These are phyloP conservation scores for Paulownia fortunei DNA, from an alignment of 257 asterid species.

Conservation along the genomic window DNA sequence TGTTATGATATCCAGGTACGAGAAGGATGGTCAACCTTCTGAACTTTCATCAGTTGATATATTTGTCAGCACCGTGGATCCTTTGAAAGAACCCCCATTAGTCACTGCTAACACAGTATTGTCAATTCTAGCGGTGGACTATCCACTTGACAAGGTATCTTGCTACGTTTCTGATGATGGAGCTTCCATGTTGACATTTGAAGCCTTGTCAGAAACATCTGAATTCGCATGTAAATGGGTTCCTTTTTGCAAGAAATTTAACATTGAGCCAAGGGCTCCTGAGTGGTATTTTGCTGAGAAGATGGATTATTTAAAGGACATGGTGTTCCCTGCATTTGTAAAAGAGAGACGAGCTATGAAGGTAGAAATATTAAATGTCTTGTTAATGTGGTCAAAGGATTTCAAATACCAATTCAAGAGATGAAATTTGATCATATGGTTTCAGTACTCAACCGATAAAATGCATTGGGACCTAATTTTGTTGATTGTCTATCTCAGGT, in stretches of 20 bases:
- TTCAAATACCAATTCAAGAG: too few species aligned
- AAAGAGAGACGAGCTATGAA: slow-evolving; percentile 23
- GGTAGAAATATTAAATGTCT: background rate
- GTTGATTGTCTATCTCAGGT: background rate
- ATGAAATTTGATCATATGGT: background rate
- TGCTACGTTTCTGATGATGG: slow-evolving; percentile 26
- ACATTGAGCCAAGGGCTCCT: slow-evolving; percentile 28
- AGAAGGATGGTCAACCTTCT: slow-evolving; percentile 16
- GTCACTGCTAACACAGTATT: slow-evolving; percentile 23
- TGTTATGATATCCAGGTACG: slow-evolving; percentile 17
- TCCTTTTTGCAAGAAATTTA: slow-evolving; percentile 20
- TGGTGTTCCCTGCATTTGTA: slow-evolving; percentile 1
- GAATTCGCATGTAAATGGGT: slow-evolving; percentile 22
- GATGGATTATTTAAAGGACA: slow-evolving; percentile 19
- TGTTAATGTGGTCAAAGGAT: background rate
- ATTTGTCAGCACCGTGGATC: slow-evolving; percentile 24
- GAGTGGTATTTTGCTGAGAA: slow-evolving; percentile 23
- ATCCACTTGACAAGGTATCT: slow-evolving; percentile 16
- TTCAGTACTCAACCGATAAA: background rate
- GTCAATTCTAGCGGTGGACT: slow-evolving; percentile 21
- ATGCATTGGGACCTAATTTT: background rate
- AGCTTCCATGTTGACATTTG: slow-evolving; percentile 21
- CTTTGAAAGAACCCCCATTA: slow-evolving; percentile 15
- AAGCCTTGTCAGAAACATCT: slow-evolving; percentile 23
- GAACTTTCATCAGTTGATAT: slow-evolving; percentile 28